A percentile compares a stretch with the other conserved stretches of the same genome.
phyloP scores from a whole-genome alignment of 805 yeast genomes.

The Ascoidea rubescens region DNA sequence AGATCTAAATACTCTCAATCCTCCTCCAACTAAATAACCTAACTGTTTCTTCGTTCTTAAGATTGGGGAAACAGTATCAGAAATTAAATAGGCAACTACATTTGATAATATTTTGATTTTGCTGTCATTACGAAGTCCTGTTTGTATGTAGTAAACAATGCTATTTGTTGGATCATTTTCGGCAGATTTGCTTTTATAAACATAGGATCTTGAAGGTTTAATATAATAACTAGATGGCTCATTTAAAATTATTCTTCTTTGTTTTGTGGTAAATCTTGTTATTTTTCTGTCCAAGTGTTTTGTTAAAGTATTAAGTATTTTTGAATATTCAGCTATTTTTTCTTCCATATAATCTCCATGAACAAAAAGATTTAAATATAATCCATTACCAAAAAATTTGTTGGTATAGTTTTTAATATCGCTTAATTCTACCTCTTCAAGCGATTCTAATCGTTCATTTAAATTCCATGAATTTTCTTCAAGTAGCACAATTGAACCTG shows the following conservation, averaged over 20 bases:
- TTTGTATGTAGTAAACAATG: slow-evolving; percentile 40
- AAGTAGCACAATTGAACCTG: slow-evolving; percentile 35
- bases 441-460: slow-evolving; percentile 38
- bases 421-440: slow-evolving; percentile 32
- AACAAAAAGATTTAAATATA: slow-evolving; percentile 25
- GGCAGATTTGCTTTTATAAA: slow-evolving; percentile 21
- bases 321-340: slow-evolving; percentile 12
- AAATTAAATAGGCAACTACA: slow-evolving; percentile 32
- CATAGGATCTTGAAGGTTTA: slow-evolving; percentile 22
- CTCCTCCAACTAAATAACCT: slow-evolving; percentile 51
- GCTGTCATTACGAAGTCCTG: slow-evolving; percentile 30
- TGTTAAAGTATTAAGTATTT: slow-evolving; percentile 15
- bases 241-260: slow-evolving; percentile 16
- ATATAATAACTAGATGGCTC: slow-evolving; percentile 26
- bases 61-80: slow-evolving; percentile 28
- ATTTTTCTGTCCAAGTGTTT: slow-evolving; percentile 13
- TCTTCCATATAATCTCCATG: slow-evolving; percentile 32
- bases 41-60: slow-evolving; percentile 42
- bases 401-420: slow-evolving; percentile 20
- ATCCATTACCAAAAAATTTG: slow-evolving; percentile 12
- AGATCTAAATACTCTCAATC: slow-evolving; percentile 33
- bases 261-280: neutral
- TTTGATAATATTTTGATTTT: slow-evolving; percentile 26
- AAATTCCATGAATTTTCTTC: slow-evolving; percentile 45
- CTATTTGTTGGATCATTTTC: slow-evolving; percentile 43